A percentile compares a stretch with the other conserved stretches of the same genome.
Evolutionary conservation across 345 rosid species (phyloP).

Genomic region (Microthlaspi erraticum): DNA sequence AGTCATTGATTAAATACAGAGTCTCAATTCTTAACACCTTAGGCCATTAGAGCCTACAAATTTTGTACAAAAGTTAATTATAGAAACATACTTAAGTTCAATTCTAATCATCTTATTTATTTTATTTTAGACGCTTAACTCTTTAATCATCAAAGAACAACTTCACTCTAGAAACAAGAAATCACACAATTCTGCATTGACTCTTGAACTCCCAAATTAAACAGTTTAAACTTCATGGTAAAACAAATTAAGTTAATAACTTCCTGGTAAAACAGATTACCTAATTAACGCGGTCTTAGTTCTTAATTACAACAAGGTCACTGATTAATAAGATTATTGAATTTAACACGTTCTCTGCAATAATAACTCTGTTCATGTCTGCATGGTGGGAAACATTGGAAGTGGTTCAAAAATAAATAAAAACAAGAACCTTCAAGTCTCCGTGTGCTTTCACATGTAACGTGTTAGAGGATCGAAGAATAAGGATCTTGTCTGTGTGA

Average conservation of each 20-base stretch:
- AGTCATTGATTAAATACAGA: slow-evolving; percentile 50
- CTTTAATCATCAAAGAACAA: slow-evolving; percentile 6
- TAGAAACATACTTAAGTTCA: slow-evolving; percentile 3
- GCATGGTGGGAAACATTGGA: slow-evolving; percentile 19
- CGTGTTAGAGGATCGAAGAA: slow-evolving; percentile 21
- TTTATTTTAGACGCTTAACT: not conserved
- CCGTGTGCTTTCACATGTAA: slow-evolving; percentile 16
- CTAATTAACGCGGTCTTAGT: slow-evolving; percentile 3
- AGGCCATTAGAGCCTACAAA: slow-evolving; percentile 35
- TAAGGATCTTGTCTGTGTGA: slow-evolving; percentile 30
- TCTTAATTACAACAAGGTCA: slow-evolving; percentile 5
- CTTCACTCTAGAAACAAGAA: slow-evolving; percentile 2
- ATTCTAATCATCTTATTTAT: not conserved
- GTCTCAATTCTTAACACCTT: slow-evolving; percentile 53
- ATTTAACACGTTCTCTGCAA: slow-evolving; percentile 27
- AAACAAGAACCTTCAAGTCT: slow-evolving; percentile 7
- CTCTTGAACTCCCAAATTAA: slow-evolving; percentile 2
- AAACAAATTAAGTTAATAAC: not conserved
- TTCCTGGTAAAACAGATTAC: slow-evolving; percentile 1
- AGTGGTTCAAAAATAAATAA: slow-evolving; percentile 5
- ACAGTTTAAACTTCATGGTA: slow-evolving; percentile 1
- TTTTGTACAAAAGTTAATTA: not conserved
- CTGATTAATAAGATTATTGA: slow-evolving; percentile 6
- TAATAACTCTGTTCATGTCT: slow-evolving; percentile 20
- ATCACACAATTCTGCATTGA: not conserved